These are phyloP conservation scores for Pichia terricola DNA, from an alignment of 1,139 yeast species.

Conservation along the genomic window DNA sequence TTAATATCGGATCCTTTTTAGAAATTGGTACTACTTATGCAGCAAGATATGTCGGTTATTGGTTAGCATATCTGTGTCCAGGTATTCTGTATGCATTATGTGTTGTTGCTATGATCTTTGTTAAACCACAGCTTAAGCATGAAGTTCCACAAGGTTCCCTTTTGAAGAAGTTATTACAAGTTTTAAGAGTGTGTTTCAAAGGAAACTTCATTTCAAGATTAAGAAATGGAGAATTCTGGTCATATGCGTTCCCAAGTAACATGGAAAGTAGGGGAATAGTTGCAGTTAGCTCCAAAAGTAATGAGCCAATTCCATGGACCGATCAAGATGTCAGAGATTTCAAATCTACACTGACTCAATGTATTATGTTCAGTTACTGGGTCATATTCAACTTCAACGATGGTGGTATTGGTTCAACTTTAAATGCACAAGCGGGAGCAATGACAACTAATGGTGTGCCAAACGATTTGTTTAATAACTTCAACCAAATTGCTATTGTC, in stretches of 20 bases:
- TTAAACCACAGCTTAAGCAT: slow-evolving; percentile 24
- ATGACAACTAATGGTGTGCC: slow-evolving; percentile 61
- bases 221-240: slow-evolving; percentile 39
- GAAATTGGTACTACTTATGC: slow-evolving; percentile 69
- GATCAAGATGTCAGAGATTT: slow-evolving; percentile 56
- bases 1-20: slow-evolving; percentile 71
- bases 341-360: slow-evolving; percentile 45
- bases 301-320: slow-evolving; percentile 35
- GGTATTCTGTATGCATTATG: slow-evolving; percentile 33
- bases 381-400: slow-evolving; percentile 53
- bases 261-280: slow-evolving; percentile 36
- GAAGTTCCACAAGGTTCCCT: slow-evolving; percentile 40
- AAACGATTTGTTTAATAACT: slow-evolving; percentile 57
- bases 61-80: slow-evolving; percentile 67
- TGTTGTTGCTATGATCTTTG: slow-evolving; percentile 11
- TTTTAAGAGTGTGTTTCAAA: slow-evolving; percentile 32
- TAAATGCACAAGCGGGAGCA: slow-evolving; percentile 57
- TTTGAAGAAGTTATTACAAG: slow-evolving; percentile 34
- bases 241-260: slow-evolving; percentile 42
- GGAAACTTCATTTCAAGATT: slow-evolving; percentile 35
- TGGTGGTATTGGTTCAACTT: slow-evolving; percentile 52
- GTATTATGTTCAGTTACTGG: slow-evolving; percentile 51
- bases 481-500: slow-evolving; percentile 59
- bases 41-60: slow-evolving; percentile 62
- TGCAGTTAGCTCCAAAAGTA: slow-evolving; percentile 24